Evolutionary conservation across 352 stramenopile species (phyloP), one percentile per base, ranked within the genome.

Genomic region (Phytophthora capsici): DNA sequence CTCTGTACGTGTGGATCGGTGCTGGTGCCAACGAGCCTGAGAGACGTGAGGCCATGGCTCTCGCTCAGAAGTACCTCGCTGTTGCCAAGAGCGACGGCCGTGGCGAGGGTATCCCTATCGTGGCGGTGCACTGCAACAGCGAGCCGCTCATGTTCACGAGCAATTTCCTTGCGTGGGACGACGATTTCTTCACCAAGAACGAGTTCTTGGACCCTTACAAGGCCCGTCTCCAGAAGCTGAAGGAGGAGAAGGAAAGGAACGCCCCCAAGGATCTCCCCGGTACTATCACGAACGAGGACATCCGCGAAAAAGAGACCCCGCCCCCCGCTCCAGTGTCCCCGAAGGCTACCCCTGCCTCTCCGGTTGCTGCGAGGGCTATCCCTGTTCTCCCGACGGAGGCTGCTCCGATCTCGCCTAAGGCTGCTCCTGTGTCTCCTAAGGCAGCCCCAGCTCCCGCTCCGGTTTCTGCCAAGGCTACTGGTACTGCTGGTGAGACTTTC

Each of bases 161-260:
- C 73, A 90, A 97, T 78, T 98, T 98, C 66, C 52, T 93, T 46
- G 91, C 87, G 2, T 98, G 92, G 92, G 90, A 98, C 73, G 63
- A 69, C 30, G 57, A 77, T 7, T 87, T 92, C 38, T 90, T 95
- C 57, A 75, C 78, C n/a, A 90, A 96, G 71, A 89, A 78, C 48
- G 77, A 89, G 50, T 98, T 97, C 48, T 57, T 95, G 41, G 92
- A 98, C 71, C 92, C 92, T 46, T 98, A 97, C 72, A 78, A 95
- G 73, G 78, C 84, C 19, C 89, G 88, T 23, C 73, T 97, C 12
- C 75, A 81, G 51, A 89, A 88, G 64, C 57, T 94, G 22, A 88
- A 89, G 73, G 86, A 81, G 32, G 80, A 91, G 53, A 92, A 92
- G 73, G 81, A 89, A 55, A 90, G 86, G 69, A 88, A 88, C 47